These are phyloP conservation scores for Micractinium conductrix DNA, from an alignment of 139 green algal species.

Conservation along the genomic window DNA sequence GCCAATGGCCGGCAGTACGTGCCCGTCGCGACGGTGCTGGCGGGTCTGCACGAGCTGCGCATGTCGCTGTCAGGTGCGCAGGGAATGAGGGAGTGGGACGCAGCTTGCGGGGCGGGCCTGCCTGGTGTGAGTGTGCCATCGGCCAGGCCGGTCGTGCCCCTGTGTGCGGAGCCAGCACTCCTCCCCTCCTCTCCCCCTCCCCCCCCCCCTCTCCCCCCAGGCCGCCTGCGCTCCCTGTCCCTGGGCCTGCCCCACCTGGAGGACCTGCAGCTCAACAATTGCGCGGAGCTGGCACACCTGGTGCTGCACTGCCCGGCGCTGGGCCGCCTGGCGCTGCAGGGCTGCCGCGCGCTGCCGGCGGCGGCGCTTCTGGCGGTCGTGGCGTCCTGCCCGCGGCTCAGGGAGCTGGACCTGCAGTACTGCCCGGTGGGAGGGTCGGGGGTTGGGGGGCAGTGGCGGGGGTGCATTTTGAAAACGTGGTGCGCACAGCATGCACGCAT, in stretches of 20 bases:
- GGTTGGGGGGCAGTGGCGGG: background rate
- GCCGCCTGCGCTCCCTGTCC: slow-evolving; percentile 36
- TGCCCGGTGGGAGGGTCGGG: background rate
- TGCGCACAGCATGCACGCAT: background rate
- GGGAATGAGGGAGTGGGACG: background rate
- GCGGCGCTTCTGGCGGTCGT: background rate
- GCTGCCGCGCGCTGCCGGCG: background rate
- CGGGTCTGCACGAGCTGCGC: slow-evolving; percentile 38
- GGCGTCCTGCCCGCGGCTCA: background rate
- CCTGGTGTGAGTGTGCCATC: too few species aligned
- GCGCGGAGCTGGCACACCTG: slow-evolving; percentile 49
- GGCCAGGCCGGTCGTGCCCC: too few species aligned
- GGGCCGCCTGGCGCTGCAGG: slow-evolving; percentile 21
- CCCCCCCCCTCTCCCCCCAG: slow-evolving; percentile 13
- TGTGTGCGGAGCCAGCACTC: background rate
- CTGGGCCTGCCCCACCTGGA: slow-evolving; percentile 55
- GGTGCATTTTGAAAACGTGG: too few species aligned
- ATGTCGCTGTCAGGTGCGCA: slow-evolving; percentile 19
- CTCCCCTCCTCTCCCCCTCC: background rate
- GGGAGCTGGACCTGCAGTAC: slow-evolving; percentile 36
- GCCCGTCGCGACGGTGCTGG: slow-evolving; percentile 32
- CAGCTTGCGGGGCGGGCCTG: too few species aligned
- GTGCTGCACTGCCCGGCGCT: slow-evolving; percentile 64
- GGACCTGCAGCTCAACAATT: slow-evolving; percentile 63
- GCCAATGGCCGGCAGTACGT: slow-evolving; percentile 8